Base-by-base conservation (phyloP, 768 basidiomycete species). In the Strobilomyces echinocephalus region DNA sequence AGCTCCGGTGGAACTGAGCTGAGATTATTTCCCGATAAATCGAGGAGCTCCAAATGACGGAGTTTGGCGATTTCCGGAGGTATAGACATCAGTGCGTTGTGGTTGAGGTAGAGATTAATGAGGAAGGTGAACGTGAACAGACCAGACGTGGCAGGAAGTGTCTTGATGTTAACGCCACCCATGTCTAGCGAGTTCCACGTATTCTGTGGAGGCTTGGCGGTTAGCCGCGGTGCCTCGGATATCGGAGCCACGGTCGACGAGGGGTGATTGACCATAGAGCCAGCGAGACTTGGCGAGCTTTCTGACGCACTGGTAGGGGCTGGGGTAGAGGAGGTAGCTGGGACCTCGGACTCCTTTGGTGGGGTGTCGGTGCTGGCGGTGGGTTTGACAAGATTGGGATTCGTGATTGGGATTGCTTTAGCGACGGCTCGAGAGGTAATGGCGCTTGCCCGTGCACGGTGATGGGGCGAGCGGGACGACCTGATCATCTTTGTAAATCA, bases 111-210 rank as follows among this genome's bases (percentile, higher is more conserved):
- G 46, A 99, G 86, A 57, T 86, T 88, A 60, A 87, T 88, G 54
- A 99, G 85, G 78, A 94, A 97, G n/a, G 83, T 82, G 75, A 95
- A 97, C 8, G 83, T 75, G 70, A 90, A 91, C 40, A 91, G 76
- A 26, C 84, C 85, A 43, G 86, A 88, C 8, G 73, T 77, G 6
- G 84, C 73, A 34, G 95, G 90, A 47, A 99, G 78, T 59, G 88
- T 91, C 78, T 95, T 95, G 66, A 99, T 84, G 59, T 84, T 83
- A 60, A 97, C 85, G 15, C 97, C 97, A 50, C 97, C 95, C 84
- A 99, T 91, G 72, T 99, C 97, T 45, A 99, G 75, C 18, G 91
- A 90, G 28, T 74, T 87, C 95, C 95, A 99, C 11, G 81, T 82
- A 70, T 83, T 88, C 65, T 82, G 80, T 44, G 88, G 83, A 8